Conservation (phyloP, 345 rosid species). For the Citrus australasica region DNA sequence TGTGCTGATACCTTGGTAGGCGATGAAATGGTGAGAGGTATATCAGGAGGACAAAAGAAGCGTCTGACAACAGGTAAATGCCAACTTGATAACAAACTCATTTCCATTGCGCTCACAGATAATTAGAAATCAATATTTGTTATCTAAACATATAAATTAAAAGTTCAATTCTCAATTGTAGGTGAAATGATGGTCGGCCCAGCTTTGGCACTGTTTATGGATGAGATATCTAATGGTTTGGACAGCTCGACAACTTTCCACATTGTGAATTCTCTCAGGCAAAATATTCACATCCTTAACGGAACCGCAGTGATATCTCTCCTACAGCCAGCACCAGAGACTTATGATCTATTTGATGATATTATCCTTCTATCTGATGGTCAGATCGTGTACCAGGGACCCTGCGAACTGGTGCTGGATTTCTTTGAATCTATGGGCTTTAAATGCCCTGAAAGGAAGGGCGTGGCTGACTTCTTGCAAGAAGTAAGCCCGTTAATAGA, state of each 20-base stretch:
- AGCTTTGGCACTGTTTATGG: conserved; percentile 65
- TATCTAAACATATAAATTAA: neutral
- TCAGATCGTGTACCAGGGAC: conserved; percentile 38
- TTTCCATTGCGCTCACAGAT: neutral
- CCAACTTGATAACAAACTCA: neutral
- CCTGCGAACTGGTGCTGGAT: conserved; percentile 46
- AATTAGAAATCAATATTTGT: neutral
- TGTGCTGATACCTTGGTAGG: conserved; percentile 72
- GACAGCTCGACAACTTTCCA: conserved; percentile 78
- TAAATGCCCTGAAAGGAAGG: conserved; percentile 70
- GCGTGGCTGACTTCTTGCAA: no score
- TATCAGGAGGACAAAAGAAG: conserved; percentile 69
- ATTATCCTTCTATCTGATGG: conserved; percentile 66
- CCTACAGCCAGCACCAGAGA: conserved; percentile 83
- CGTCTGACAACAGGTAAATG: conserved; percentile 63
- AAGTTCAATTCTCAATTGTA: conserved; percentile 12
- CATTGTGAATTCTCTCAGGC: conserved; percentile 56
- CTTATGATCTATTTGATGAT: conserved; percentile 72
- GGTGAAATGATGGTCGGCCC: conserved; percentile 82
- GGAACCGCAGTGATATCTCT: conserved; percentile 71
- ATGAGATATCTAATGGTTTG: conserved; percentile 75
- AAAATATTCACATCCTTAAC: conserved; percentile 44
- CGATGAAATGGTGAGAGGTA: conserved; percentile 57
- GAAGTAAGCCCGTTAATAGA: conserved; percentile 41
- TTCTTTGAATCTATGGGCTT: conserved; percentile 69